Percentiles rank a stretch among this genome's conserved stretches.
phyloP scores from a whole-genome alignment of 345 rosid genomes.

The Hibiscus trionum region DNA sequence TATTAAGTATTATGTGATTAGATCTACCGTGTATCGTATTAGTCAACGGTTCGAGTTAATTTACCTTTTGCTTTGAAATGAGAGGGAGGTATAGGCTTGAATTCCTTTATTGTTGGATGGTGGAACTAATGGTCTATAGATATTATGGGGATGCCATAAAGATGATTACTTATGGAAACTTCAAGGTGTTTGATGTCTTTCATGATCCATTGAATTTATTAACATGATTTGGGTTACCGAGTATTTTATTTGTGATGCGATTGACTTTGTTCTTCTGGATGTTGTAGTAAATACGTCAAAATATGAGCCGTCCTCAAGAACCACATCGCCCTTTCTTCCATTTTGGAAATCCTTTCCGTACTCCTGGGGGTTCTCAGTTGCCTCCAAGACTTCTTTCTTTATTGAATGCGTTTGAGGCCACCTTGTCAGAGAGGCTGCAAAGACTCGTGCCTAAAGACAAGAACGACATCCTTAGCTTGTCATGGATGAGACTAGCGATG shows the following conservation, averaged over 20 bases:
- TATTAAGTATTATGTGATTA: background rate
- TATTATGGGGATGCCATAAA: background rate
- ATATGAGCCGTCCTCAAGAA: conserved; percentile 85
- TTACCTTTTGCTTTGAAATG: background rate
- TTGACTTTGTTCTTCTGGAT: background rate
- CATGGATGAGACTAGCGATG: conserved; percentile 88
- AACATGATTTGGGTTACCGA: background rate
- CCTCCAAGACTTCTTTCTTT: conserved; percentile 43
- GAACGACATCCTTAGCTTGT: conserved; percentile 52
- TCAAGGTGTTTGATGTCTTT: background rate
- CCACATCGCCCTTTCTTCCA: conserved; percentile 66
- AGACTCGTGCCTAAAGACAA: conserved; percentile 57
- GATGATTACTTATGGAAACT: background rate
- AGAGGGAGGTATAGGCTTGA: background rate
- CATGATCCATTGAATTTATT: background rate
- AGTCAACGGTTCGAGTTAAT: background rate
- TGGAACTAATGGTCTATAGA: background rate
- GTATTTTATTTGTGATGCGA: background rate
- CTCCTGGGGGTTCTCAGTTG: conserved; percentile 65
- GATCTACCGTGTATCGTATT: background rate
- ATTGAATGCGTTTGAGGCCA: conserved; percentile 50
- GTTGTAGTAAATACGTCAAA: conserved; percentile 30
- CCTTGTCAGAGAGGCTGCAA: conserved; percentile 51
- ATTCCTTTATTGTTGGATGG: background rate
- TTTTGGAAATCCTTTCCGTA: conserved; percentile 85